These are phyloP conservation scores for Russula sp. DNA, from an alignment of 768 basidiomycete genomes.

Conservation along the genomic window DNA sequence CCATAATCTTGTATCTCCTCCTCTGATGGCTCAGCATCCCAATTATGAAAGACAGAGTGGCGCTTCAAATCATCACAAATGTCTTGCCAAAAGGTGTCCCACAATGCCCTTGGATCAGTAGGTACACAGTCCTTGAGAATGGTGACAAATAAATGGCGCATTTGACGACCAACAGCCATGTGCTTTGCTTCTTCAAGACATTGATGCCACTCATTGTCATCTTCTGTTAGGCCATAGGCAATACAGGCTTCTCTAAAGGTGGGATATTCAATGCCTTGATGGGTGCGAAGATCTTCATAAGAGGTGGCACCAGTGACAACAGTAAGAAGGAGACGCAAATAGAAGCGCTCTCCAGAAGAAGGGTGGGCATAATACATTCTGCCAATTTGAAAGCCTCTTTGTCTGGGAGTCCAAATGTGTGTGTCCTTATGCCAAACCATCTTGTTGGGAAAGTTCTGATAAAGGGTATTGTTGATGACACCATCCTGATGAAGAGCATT, in stretches of 20 bases:
- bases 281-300: too few species aligned
- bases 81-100: conserved; percentile 8
- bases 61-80: conserved; percentile 45
- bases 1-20: conserved; percentile 44
- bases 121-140: conserved; percentile 38
- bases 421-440: not conserved
- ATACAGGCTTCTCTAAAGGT: conserved; percentile 46
- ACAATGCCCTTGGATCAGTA: conserved; percentile 33
- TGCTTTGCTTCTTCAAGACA: not conserved
- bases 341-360: too few species aligned
- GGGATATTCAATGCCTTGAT: conserved; percentile 14
- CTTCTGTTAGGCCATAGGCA: conserved; percentile 42
- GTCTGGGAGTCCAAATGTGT: too few species aligned
- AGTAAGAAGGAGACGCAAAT: too few species aligned
- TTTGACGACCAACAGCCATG: conserved; percentile 36
- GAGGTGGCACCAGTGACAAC: too few species aligned
- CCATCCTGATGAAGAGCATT: not conserved
- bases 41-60: conserved; percentile 13
- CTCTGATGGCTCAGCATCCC: conserved; percentile 29
- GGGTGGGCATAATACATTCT: too few species aligned
- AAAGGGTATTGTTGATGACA: not conserved
- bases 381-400: too few species aligned
- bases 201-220: conserved; percentile 42
- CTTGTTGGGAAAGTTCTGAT: not conserved
- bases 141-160: conserved; percentile 42